phyloP scores from a whole-genome alignment of 2,329 filamentous ascomycete species.

The Didymellaceae sp. region DNA sequence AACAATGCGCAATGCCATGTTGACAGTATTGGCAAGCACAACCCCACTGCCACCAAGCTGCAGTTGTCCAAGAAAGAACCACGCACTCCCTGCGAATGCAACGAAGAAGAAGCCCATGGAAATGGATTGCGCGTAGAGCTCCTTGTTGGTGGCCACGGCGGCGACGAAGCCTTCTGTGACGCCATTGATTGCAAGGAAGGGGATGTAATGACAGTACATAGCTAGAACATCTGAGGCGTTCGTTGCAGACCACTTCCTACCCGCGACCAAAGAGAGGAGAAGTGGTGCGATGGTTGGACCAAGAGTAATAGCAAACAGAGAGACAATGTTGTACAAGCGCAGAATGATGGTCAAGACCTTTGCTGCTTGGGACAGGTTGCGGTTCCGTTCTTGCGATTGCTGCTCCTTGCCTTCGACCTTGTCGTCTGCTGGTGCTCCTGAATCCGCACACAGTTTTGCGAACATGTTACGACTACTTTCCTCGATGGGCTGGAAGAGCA shows the following conservation, averaged over 20 bases:
- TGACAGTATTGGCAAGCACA: constrained; percentile 85
- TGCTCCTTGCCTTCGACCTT: constrained; percentile 3
- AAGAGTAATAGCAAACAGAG: constrained; percentile 70
- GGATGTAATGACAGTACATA: constrained; percentile 90
- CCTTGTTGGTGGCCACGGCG: constrained; percentile 75
- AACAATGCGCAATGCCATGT: constrained; percentile 82
- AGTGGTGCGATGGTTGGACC: constrained; percentile 78
- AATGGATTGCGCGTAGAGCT: constrained; percentile 77
- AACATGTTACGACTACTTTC: constrained; percentile 92
- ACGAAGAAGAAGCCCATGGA: constrained; percentile 87
- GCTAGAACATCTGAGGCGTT: constrained; percentile 77
- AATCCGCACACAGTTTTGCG: constrained; percentile 72
- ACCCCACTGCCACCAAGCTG: constrained; percentile 78
- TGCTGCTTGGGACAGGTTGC: constrained; percentile 48
- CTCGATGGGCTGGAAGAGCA: constrained; percentile 94
- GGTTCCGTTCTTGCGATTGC: constrained; percentile 24
- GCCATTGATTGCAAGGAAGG: constrained; percentile 89
- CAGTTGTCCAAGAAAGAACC: constrained; percentile 72
- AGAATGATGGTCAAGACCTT: constrained; percentile 69
- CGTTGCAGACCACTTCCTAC: constrained; percentile 74
- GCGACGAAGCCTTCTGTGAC: constrained; percentile 92
- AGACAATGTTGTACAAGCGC: constrained; percentile 75
- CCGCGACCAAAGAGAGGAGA: constrained; percentile 77
- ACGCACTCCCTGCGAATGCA: constrained; percentile 77
- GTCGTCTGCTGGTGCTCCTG: constrained; percentile 19